Conservation (phyloP, 148 eudicot genomes). For the Gaultheria prostrata region DNA sequence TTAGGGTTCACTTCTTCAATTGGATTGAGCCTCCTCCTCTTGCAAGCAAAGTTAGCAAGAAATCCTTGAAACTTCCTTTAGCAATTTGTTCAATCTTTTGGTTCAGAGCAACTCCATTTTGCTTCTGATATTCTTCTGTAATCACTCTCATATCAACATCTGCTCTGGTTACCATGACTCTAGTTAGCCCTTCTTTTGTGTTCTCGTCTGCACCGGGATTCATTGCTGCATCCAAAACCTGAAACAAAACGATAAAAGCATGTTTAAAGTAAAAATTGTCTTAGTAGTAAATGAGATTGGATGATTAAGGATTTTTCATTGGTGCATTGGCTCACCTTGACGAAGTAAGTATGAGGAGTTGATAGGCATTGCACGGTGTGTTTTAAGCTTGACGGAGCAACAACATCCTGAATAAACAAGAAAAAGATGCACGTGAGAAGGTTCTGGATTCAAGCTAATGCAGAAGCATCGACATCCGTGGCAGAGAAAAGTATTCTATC, state of each 20-base stretch:
- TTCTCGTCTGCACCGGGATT: constrained; percentile 44
- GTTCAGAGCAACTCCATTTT: constrained; percentile 37
- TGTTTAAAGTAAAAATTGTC: background rate
- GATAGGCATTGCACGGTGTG: constrained; percentile 56
- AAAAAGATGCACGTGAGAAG: background rate
- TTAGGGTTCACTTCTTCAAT: background rate
- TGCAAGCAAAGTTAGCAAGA: constrained; percentile 57
- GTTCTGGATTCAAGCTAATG: background rate
- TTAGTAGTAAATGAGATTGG: background rate
- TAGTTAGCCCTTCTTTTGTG: constrained; percentile 57
- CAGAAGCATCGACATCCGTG: background rate
- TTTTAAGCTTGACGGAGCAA: constrained; percentile 30
- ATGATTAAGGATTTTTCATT: background rate
- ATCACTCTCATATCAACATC: constrained; percentile 35
- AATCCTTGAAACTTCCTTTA: constrained; percentile 74
- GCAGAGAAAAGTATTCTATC: background rate
- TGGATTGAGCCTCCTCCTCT: constrained; percentile 19
- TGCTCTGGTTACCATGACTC: constrained; percentile 65
- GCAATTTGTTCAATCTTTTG: constrained; percentile 47
- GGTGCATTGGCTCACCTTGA: constrained; percentile 38
- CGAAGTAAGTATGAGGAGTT: constrained; percentile 51
- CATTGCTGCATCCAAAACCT: constrained; percentile 62
- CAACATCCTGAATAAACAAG: constrained; percentile 50
- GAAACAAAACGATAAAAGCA: background rate
- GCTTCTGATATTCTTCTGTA: constrained; percentile 37